A percentile compares a stretch with the other conserved stretches of the same genome.
phyloP scores from a whole-genome alignment of 1,284 basidiomycete species.

The Sporisorium scitamineum region DNA sequence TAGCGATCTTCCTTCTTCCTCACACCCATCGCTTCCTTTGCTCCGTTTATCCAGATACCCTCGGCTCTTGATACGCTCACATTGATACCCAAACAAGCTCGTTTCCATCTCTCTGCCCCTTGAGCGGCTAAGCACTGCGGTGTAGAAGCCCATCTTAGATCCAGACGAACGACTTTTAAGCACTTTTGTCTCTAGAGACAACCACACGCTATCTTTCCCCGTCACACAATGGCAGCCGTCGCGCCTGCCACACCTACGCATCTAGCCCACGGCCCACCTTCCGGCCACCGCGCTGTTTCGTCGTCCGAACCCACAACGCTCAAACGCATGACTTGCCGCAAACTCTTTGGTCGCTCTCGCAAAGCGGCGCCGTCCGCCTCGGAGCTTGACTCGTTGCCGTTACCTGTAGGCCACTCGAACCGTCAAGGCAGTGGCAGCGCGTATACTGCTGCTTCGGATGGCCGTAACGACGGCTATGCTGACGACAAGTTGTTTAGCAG shows the following conservation, averaged over 20 bases:
- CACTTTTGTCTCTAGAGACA: not conserved
- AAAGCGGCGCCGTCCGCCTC: slow-evolving; percentile 8
- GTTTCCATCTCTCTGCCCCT: not conserved
- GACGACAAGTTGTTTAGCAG: slow-evolving; percentile 22
- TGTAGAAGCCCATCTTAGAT: not conserved
- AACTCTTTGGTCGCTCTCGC: slow-evolving; percentile 37
- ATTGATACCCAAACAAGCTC: not conserved
- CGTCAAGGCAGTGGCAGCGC: not conserved
- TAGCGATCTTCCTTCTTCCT: not conserved
- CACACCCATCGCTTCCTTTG: no score
- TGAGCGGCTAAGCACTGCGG: not conserved
- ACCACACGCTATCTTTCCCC: not conserved
- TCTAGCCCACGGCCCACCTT: not conserved
- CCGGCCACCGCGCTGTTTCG: not conserved
- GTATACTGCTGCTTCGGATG: not conserved
- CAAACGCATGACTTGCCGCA: slow-evolving; percentile 26
- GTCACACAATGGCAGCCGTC: slow-evolving; percentile 27
- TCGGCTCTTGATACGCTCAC: not conserved
- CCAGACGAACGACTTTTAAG: not conserved
- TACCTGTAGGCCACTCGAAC: not conserved
- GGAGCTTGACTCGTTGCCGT: not conserved
- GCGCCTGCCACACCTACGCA: slow-evolving; percentile 1
- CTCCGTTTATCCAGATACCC: not conserved
- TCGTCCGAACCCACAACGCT: not conserved
- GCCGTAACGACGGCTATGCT: not conserved